Conservation (phyloP, 192 early-diverging fungal species). For the Mortierella hygrophila region DNA sequence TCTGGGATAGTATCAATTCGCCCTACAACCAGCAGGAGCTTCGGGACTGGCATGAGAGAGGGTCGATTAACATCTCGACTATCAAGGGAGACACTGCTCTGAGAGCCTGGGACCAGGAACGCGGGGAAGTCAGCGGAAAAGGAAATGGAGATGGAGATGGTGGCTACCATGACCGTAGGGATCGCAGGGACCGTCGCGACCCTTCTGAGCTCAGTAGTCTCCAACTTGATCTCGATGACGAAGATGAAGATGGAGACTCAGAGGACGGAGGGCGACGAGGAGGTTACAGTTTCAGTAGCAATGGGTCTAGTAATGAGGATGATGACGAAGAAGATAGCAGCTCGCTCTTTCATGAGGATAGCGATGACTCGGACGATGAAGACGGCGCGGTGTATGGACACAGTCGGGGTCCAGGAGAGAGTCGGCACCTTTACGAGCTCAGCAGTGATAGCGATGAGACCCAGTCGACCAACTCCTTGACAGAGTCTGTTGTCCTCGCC, state of each 20-base stretch:
- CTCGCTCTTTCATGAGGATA: conserved; percentile 8
- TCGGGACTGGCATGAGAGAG: conserved; percentile 28
- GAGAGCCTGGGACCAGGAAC: conserved; percentile 27
- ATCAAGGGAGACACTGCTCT: conserved; percentile 3
- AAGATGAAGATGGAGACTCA: conserved; percentile 10
- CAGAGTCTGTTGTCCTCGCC: conserved; percentile 37
- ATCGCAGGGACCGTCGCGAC: neutral
- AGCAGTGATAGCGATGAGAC: conserved; percentile 45
- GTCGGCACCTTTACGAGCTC: conserved; percentile 17
- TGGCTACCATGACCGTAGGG: neutral
- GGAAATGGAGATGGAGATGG: neutral
- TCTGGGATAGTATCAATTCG: conserved; percentile 54
- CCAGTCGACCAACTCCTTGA: conserved; percentile 17
- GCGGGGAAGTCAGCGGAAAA: neutral
- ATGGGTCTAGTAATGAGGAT: neutral
- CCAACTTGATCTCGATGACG: conserved; percentile 23
- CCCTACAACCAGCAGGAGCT: conserved; percentile 30
- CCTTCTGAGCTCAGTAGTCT: conserved; percentile 32
- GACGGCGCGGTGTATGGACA: neutral
- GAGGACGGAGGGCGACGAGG: neutral
- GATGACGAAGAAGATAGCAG: conserved; percentile 4
- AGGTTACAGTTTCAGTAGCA: conserved; percentile 2
- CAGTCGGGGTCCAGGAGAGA: neutral
- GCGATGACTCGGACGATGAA: conserved; percentile 2
- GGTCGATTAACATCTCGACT: conserved; percentile 20